Evolutionary conservation across 2,329 filamentous ascomycete species (phyloP).

Genomic region (Xylariales sp.): DNA sequence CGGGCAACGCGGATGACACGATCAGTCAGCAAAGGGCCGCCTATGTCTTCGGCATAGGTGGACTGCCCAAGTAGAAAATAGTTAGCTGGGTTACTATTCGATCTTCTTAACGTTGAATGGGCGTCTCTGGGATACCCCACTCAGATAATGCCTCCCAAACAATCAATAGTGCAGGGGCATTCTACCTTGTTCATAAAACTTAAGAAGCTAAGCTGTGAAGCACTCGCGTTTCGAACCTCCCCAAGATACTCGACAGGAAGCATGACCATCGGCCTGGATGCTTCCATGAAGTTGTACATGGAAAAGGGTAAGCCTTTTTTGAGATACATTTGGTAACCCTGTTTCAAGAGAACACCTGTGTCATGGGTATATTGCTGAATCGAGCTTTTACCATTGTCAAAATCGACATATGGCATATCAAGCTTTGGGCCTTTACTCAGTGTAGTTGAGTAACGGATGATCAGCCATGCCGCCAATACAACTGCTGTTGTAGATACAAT

Average conservation of each 20-base stretch:
- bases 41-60: conserved; percentile 1
- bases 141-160: too few species aligned
- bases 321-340: conserved; percentile 4
- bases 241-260: conserved; percentile 8
- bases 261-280: conserved; percentile 3
- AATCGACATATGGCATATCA: not conserved
- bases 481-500: not conserved
- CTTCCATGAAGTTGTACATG: conserved; percentile 4
- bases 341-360: not conserved
- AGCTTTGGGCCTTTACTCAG: not conserved
- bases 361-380: not conserved
- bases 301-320: conserved; percentile 7
- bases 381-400: not conserved
- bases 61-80: too few species aligned
- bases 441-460: not conserved
- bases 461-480: not conserved
- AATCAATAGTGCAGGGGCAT: too few species aligned
- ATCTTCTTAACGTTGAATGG: too few species aligned
- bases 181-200: not conserved
- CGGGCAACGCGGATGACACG: conserved; percentile 1
- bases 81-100: too few species aligned
- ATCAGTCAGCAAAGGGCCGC: not conserved
- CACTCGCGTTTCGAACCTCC: conserved; percentile 5
- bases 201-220: not conserved
- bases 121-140: too few species aligned